Evolutionary conservation across 441 rosid genomes (phyloP), one percentile per base, ranked within the genome.

Genomic region (Populus trichocarpa): DNA sequence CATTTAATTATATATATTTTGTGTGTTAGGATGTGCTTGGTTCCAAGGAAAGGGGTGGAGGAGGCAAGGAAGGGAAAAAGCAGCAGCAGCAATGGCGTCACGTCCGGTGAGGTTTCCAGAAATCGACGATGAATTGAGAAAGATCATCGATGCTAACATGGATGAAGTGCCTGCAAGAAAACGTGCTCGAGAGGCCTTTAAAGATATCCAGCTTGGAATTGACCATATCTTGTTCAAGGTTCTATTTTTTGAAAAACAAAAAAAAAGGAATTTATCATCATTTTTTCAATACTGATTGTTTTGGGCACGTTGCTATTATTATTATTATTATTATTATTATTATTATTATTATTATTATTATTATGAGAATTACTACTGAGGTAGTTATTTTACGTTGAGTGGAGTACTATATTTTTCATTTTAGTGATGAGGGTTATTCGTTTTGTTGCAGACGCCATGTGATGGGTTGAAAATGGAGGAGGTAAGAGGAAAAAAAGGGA

Each of bases 201-300:
- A 89, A 88, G 84, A 90, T 66, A 81, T 91, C 67, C 98, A 94
- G 78, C 91, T 89, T 46, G 83, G 86, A 59, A 85, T 96, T 74
- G 95, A 94, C 77, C 99, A 96, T 81, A 78, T 96, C 64, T 86
- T 94, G 70, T 91, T 96, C 77, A 93, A 90, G 99, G 98, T 94
- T 23, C 30, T 46, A 2, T 50, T 30, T 25, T 28, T 8, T 16
- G n/a, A 16, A 50, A 50, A 13, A 46, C 5, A n/a, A n/a, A 46
- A 5, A 38, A 14, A 12, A 40, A 13, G 16, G 30, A 4, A 22
- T 50, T 9, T 42, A 42, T 40, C 9, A 38, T n/a, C 16, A 16
- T 30, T 4, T 57, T 26, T 50, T 25, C 0, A 14, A 1, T 42
- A 67, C 32, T 16, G 5, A 36, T 16, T 12, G 2, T 6, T 35